These are phyloP conservation scores for Cytospora leucostoma DNA, from an alignment of 2,329 filamentous ascomycete genomes.

Conservation along the genomic window DNA sequence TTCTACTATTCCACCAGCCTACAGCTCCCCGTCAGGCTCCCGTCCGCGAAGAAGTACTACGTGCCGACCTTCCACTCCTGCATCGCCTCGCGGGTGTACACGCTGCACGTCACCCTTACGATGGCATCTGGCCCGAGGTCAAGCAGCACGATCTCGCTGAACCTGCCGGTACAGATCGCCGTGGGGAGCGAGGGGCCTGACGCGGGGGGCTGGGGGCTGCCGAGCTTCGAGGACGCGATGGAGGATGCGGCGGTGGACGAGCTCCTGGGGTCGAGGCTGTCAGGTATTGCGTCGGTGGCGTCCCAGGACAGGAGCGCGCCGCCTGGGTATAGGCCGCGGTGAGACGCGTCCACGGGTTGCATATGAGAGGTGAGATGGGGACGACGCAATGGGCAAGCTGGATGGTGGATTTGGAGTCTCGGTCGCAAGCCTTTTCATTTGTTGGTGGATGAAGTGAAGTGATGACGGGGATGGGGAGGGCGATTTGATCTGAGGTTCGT, in stretches of 20 bases:
- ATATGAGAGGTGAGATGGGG: too few relatives aligned
- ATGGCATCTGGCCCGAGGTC: constrained; percentile 41
- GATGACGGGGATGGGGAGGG: too few relatives aligned
- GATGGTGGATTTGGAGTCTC: too few relatives aligned
- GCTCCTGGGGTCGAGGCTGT: constrained; percentile 44
- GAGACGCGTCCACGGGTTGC: too few relatives aligned
- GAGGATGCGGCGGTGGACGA: constrained; percentile 48
- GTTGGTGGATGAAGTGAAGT: too few relatives aligned
- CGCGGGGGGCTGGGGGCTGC: constrained; percentile 38
- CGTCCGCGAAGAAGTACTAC: constrained; percentile 50
- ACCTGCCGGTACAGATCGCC: constrained; percentile 53
- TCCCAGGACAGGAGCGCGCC: constrained; percentile 32
- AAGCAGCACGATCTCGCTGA: constrained; percentile 47
- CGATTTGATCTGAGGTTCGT: too few relatives aligned
- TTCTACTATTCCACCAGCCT: constrained; percentile 46
- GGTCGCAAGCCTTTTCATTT: too few relatives aligned
- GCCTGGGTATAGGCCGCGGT: constrained; percentile 33
- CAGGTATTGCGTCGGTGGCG: constrained; percentile 38
- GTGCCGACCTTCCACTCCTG: constrained; percentile 61
- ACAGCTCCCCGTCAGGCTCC: constrained; percentile 51
- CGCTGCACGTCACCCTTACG: constrained; percentile 48
- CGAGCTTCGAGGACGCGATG: constrained; percentile 53
- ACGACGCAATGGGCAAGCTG: too few relatives aligned
- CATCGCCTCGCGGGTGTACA: constrained; percentile 57
- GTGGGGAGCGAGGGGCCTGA: constrained; percentile 31